A percentile compares a stretch with the other conserved stretches of the same genome.
Evolutionary conservation across 2,329 filamentous ascomycete species (phyloP).

Genomic region (Claviceps purpurea): DNA sequence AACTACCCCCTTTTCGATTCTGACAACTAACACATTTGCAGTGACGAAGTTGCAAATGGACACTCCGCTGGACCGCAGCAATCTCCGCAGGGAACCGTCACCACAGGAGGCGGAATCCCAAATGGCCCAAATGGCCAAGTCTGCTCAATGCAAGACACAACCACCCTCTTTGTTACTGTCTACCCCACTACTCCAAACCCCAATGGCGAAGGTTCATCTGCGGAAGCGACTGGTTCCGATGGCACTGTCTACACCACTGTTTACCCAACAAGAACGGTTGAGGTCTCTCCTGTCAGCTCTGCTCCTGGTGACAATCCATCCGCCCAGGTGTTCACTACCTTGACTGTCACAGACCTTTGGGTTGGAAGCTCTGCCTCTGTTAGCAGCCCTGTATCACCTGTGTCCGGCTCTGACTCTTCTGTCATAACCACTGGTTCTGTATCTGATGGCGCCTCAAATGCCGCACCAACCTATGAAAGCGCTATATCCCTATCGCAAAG

Average conservation of each 20-base stretch:
- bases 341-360: conserved; percentile 23
- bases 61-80: conserved; percentile 5
- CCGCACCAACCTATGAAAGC: conserved; percentile 6
- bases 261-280: conserved; percentile 14
- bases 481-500: conserved; percentile 8
- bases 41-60: conserved; percentile 7
- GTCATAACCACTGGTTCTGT: conserved; percentile 8
- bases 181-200: conserved; percentile 18
- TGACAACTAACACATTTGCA: conserved; percentile 3
- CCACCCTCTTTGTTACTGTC: conserved; percentile 36
- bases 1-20: neutral
- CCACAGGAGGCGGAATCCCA: conserved; percentile 4
- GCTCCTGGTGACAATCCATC: conserved; percentile 7
- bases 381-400: neutral
- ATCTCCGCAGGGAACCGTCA: conserved; percentile 3
- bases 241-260: conserved; percentile 9
- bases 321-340: conserved; percentile 20
- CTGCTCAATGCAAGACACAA: conserved; percentile 26
- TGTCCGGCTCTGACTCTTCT: conserved; percentile 1
- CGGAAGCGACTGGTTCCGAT: conserved; percentile 8
- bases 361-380: conserved; percentile 9
- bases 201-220: conserved; percentile 3
- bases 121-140: conserved; percentile 13
- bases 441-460: conserved; percentile 10
- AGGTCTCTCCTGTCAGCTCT: conserved; percentile 13